Evolutionary conservation across 139 green algal species (phyloP).

Genomic region (Diplosphaera chodatii): DNA sequence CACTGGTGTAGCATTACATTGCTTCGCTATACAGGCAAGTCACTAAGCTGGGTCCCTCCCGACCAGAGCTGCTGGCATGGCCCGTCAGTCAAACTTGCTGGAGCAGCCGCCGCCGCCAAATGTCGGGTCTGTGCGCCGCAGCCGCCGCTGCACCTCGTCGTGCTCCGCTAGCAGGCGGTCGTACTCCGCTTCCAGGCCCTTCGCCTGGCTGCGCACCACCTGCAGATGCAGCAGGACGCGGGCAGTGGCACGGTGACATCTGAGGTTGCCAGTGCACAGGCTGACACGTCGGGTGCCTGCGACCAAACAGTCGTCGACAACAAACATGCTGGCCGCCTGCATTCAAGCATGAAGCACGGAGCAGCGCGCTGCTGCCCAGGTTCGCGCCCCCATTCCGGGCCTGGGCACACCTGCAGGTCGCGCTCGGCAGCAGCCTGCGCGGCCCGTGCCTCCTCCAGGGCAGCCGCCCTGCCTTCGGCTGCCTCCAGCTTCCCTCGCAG

Average conservation of each 20-base stretch:
- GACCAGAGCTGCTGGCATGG: too few species aligned
- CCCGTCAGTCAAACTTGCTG: not conserved
- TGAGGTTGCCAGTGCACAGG: too few species aligned
- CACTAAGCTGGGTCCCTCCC: too few species aligned
- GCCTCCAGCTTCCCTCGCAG: not conserved
- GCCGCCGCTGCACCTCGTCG: not conserved
- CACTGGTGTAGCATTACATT: too few species aligned
- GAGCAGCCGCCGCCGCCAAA: not conserved
- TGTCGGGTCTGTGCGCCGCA: not conserved
- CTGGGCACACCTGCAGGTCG: not conserved
- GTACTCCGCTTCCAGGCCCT: not conserved
- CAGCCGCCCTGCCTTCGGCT: not conserved
- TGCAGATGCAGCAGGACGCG: not conserved
- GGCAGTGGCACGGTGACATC: not conserved
- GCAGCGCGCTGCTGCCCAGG: too few species aligned
- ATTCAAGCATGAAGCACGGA: too few species aligned
- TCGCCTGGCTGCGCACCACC: not conserved
- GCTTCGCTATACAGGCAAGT: too few species aligned
- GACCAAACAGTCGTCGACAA: too few species aligned
- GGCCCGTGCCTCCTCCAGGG: not conserved
- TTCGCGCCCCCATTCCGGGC: too few species aligned
- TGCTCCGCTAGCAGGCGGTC: not conserved
- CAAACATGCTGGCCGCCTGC: too few species aligned
- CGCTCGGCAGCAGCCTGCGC: not conserved
- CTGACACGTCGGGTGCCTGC: too few species aligned